Evolutionary conservation across 2,329 filamentous ascomycete genomes (phyloP).

Genomic region (Gnomoniopsis smithogilvyi): DNA sequence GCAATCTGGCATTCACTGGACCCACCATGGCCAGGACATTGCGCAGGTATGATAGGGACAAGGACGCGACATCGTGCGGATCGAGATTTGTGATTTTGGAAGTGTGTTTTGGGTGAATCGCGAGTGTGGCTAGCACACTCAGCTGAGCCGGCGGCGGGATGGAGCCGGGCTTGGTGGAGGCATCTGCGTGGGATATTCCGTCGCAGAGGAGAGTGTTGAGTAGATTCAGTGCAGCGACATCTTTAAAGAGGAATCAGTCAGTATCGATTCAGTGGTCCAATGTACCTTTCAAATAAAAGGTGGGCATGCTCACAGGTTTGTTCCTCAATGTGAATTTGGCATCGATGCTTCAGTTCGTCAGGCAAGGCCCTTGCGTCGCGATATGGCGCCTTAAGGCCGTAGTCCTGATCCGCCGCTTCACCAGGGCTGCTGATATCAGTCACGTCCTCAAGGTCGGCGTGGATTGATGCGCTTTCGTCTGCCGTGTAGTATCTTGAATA

Average conservation of each 20-base stretch:
- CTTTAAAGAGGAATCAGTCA: constrained; percentile 28
- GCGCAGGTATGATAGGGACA: constrained; percentile 68
- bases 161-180: constrained; percentile 43
- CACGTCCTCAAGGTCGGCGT: not conserved
- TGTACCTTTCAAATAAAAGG: too few species aligned
- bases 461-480: constrained; percentile 3
- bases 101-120: constrained; percentile 77
- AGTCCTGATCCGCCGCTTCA: constrained; percentile 2
- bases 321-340: constrained; percentile 73
- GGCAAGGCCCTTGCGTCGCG: constrained; percentile 55
- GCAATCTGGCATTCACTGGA: constrained; percentile 65
- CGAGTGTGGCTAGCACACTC: constrained; percentile 73
- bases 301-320: constrained; percentile 42
- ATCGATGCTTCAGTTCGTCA: constrained; percentile 62
- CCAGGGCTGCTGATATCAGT: constrained; percentile 21
- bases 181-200: constrained; percentile 34
- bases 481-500: constrained; percentile 11
- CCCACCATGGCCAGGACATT: constrained; percentile 64
- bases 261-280: not conserved
- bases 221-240: constrained; percentile 58
- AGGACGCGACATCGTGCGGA: constrained; percentile 59
- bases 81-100: constrained; percentile 64
- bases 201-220: constrained; percentile 61
- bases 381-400: constrained; percentile 33
- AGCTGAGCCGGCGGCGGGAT: constrained; percentile 72